These are phyloP conservation scores for Simmondsia chinensis DNA, from an alignment of 148 eudicot species.

Conservation along the genomic window DNA sequence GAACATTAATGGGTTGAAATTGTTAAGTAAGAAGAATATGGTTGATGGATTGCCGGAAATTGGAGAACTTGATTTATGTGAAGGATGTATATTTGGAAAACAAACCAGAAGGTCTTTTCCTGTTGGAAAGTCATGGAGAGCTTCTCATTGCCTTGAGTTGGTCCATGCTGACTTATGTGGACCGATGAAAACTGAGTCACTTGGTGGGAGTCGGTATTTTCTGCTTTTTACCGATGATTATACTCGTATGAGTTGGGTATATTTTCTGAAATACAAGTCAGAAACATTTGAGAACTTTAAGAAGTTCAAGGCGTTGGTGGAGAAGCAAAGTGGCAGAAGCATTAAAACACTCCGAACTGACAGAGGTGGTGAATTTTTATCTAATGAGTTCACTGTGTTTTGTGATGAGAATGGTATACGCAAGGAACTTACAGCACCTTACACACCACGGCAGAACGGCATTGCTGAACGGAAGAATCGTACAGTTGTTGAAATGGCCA, in stretches of 20 bases:
- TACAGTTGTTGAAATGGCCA: conserved; percentile 5
- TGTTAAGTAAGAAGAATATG: background rate
- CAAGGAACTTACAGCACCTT: background rate
- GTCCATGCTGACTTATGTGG: background rate
- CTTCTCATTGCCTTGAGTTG: background rate
- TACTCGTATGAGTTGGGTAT: background rate
- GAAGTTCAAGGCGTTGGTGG: background rate
- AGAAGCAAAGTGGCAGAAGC: background rate
- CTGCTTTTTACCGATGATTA: background rate
- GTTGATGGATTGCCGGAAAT: background rate
- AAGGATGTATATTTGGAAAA: background rate
- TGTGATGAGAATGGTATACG: background rate
- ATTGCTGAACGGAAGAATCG: conserved; percentile 3
- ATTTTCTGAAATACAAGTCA: background rate
- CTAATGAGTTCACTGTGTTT: background rate
- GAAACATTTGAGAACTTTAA: conserved; percentile 10
- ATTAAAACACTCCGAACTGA: conserved; percentile 3
- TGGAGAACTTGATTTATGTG: background rate
- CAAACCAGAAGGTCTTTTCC: background rate
- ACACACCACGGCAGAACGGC: background rate
- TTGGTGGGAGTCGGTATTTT: background rate
- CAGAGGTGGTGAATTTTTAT: conserved; percentile 6
- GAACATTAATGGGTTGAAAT: conserved; percentile 1
- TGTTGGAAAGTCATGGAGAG: background rate
- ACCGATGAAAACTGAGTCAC: background rate